Evolutionary conservation across 805 yeast genomes (phyloP).

Genomic region (Spathaspora passalidarum): DNA sequence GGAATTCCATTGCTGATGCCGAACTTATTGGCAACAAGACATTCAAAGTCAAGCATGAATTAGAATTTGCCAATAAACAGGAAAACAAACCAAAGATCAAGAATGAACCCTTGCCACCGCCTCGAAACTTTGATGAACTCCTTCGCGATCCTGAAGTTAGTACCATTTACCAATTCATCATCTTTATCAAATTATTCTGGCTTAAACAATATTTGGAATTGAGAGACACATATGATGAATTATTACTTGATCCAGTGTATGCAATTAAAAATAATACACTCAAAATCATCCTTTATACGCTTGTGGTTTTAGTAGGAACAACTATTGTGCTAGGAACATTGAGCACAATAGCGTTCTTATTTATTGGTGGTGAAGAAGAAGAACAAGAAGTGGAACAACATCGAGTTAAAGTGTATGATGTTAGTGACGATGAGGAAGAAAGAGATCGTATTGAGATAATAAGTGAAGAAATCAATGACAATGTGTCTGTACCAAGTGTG

Average conservation of each 20-base stretch:
- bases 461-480: constrained; percentile 2
- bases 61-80: constrained; percentile 47
- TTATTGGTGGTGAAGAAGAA: constrained; percentile 3
- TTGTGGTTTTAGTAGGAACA: constrained; percentile 36
- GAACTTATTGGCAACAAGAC: constrained; percentile 79
- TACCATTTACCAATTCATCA: constrained; percentile 11
- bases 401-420: background rate
- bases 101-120: constrained; percentile 44
- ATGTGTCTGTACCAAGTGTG: background rate
- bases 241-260: constrained; percentile 43
- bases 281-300: constrained; percentile 48
- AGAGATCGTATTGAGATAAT: background rate
- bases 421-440: background rate
- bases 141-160: constrained; percentile 16
- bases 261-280: constrained; percentile 46
- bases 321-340: constrained; percentile 43
- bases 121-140: constrained; percentile 36
- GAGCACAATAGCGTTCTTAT: constrained; percentile 8
- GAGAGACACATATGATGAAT: constrained; percentile 33
- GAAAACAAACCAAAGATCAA: constrained; percentile 39
- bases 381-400: background rate
- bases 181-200: constrained; percentile 18
- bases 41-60: constrained; percentile 49
- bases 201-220: constrained; percentile 21
- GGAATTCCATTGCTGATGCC: constrained; percentile 82